These are phyloP conservation scores for Penicillium sp. DNA, from an alignment of 2,329 filamentous ascomycete genomes.

Conservation along the genomic window DNA sequence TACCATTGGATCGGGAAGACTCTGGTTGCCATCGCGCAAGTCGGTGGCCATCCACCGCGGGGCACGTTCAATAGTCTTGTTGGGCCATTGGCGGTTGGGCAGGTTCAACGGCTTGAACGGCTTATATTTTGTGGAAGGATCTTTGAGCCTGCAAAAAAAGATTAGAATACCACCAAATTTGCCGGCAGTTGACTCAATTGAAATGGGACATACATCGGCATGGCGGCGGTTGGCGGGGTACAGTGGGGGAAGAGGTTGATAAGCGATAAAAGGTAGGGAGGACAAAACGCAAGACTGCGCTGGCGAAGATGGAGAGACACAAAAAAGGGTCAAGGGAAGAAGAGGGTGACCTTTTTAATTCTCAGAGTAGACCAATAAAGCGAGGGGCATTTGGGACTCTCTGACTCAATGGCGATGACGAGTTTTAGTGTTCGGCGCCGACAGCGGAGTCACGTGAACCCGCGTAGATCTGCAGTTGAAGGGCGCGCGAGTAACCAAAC, in stretches of 20 bases:
- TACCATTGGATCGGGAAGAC: slow-evolving; percentile 90
- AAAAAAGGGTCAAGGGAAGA: neutral
- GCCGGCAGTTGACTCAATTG: neutral
- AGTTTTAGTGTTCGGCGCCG: slow-evolving; percentile 27
- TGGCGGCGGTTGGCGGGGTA: slow-evolving; percentile 34
- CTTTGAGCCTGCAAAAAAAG: slow-evolving; percentile 47
- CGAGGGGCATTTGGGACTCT: slow-evolving; percentile 16
- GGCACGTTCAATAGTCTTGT: slow-evolving; percentile 78
- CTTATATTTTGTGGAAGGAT: slow-evolving; percentile 55
- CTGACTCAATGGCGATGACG: slow-evolving; percentile 32
- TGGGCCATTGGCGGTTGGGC: slow-evolving; percentile 72
- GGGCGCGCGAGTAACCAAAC: slow-evolving; percentile 1
- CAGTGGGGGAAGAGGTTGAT: slow-evolving; percentile 25
- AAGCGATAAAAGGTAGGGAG: slow-evolving; percentile 19
- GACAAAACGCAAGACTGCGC: slow-evolving; percentile 10
- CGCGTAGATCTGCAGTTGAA: neutral
- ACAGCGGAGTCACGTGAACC: slow-evolving; percentile 31
- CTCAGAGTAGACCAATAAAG: slow-evolving; percentile 24
- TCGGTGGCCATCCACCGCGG: slow-evolving; percentile 91
- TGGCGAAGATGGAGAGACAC: slow-evolving; percentile 1
- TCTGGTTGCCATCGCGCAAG: slow-evolving; percentile 92
- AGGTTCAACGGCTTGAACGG: slow-evolving; percentile 52
- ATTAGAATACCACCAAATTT: neutral
- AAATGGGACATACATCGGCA: slow-evolving; percentile 42
- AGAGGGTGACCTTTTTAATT: neutral